A percentile compares a stretch with the other conserved stretches of the same genome.
Conservation (phyloP, 192 early-diverging fungal genomes). For the Nowakowskiella sp. region DNA sequence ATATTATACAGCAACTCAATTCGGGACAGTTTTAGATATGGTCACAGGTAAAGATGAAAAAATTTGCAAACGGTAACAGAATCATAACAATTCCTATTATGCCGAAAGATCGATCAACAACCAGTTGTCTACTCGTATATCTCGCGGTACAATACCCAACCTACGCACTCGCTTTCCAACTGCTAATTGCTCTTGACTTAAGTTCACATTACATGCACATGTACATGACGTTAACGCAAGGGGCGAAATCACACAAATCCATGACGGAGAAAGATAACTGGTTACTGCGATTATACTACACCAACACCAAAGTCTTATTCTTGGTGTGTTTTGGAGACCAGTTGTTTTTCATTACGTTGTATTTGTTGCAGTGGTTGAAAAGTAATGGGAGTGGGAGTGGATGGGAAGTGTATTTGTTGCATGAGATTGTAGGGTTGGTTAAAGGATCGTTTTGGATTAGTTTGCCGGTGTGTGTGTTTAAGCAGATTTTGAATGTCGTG, state of each 20-base stretch:
- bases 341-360: conserved; percentile 83
- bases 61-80: neutral
- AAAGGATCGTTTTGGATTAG: conserved; percentile 23
- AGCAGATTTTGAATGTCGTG: conserved; percentile 89
- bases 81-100: conserved; percentile 5
- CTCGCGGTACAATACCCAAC: conserved; percentile 59
- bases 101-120: conserved; percentile 58
- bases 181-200: conserved; percentile 87
- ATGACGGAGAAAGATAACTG: conserved; percentile 63
- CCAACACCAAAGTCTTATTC: conserved; percentile 84
- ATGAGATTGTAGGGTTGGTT: conserved; percentile 6
- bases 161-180: conserved; percentile 76
- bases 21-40: conserved; percentile 98
- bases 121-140: conserved; percentile 83
- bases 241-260: conserved; percentile 83
- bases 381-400: conserved; percentile 11
- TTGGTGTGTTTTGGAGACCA: conserved; percentile 87
- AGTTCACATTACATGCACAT: conserved; percentile 98
- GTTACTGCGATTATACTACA: conserved; percentile 86
- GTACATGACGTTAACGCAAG: conserved; percentile 82
- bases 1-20: conserved; percentile 46
- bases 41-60: conserved; percentile 58
- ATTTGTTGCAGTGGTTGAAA: conserved; percentile 44
- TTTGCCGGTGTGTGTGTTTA: conserved; percentile 71
- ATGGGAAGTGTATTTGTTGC: conserved; percentile 1